Evolutionary conservation across 441 rosid species (phyloP).

Genomic region (Arabidopsis hybrid): DNA sequence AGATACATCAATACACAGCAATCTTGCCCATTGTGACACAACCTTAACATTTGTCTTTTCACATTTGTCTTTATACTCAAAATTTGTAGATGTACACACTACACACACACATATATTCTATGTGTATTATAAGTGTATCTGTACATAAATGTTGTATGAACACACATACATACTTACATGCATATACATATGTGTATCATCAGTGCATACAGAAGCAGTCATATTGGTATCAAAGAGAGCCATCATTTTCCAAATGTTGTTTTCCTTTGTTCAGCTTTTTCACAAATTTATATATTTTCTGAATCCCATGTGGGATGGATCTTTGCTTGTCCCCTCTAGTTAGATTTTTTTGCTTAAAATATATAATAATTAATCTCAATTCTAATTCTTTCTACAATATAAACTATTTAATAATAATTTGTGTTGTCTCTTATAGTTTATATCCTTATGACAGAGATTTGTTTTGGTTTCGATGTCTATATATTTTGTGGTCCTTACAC

Average conservation of each 20-base stretch:
- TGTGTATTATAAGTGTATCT: conserved; percentile 49
- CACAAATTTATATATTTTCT: conserved; percentile 41
- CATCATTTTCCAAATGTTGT: conserved; percentile 50
- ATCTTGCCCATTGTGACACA: conserved; percentile 68
- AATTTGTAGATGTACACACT: background rate
- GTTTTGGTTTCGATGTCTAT: conserved; percentile 26
- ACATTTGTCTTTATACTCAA: conserved; percentile 64
- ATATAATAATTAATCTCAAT: conserved; percentile 9
- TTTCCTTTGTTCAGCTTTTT: conserved; percentile 48
- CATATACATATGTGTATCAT: conserved; percentile 1
- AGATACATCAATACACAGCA: conserved; percentile 57
- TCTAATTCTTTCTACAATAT: conserved; percentile 24
- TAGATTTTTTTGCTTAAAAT: conserved; percentile 37
- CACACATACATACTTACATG: background rate
- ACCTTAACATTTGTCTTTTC: conserved; percentile 99
- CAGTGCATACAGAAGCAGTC: conserved; percentile 30
- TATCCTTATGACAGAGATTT: conserved; percentile 42
- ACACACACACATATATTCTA: background rate
- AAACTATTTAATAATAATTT: conserved; percentile 26
- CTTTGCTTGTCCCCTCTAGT: conserved; percentile 46
- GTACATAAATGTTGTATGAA: conserved; percentile 15
- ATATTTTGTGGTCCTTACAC: conserved; percentile 46
- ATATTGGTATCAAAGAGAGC: conserved; percentile 46
- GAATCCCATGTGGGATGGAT: conserved; percentile 52
- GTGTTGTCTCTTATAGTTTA: conserved; percentile 45